Conservation (phyloP, 225 moss, liverwort and hornwort genomes). For the Straminergon stramineum region DNA sequence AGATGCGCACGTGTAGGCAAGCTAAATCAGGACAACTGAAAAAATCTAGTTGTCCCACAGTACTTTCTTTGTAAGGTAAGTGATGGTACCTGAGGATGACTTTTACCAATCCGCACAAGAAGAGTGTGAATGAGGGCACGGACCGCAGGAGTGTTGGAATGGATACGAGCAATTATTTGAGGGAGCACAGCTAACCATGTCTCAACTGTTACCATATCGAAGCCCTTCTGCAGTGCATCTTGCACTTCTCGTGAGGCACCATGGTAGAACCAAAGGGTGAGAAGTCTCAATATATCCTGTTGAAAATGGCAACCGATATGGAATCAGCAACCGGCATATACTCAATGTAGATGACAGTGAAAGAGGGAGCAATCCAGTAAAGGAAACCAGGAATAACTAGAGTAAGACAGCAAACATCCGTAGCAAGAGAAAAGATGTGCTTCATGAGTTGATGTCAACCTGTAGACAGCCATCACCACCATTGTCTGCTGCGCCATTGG, state of each 20-base stretch:
- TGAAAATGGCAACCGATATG: not conserved
- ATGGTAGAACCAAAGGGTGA: conserved; percentile 95
- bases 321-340: not conserved
- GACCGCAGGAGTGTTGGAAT: conserved; percentile 77
- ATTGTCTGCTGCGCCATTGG: conserved; percentile 65
- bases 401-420: not conserved
- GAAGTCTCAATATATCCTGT: conserved; percentile 96
- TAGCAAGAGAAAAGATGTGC: not conserved
- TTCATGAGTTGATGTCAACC: conserved; percentile 25
- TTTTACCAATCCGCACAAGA: conserved; percentile 77
- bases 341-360: not conserved
- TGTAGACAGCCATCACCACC: conserved; percentile 91
- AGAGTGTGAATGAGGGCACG: conserved; percentile 76
- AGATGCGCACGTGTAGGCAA: not conserved
- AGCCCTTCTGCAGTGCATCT: conserved; percentile 65
- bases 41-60: not conserved
- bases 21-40: not conserved
- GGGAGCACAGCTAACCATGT: conserved; percentile 98
- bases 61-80: not conserved
- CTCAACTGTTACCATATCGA: conserved; percentile 70
- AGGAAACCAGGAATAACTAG: not conserved
- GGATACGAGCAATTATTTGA: conserved; percentile 96
- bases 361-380: not conserved
- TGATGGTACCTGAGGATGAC: conserved; percentile 79
- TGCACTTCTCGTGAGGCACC: conserved; percentile 84